Evolutionary conservation across 2,329 filamentous ascomycete species (phyloP).

Genomic region (Xylaria sp.): DNA sequence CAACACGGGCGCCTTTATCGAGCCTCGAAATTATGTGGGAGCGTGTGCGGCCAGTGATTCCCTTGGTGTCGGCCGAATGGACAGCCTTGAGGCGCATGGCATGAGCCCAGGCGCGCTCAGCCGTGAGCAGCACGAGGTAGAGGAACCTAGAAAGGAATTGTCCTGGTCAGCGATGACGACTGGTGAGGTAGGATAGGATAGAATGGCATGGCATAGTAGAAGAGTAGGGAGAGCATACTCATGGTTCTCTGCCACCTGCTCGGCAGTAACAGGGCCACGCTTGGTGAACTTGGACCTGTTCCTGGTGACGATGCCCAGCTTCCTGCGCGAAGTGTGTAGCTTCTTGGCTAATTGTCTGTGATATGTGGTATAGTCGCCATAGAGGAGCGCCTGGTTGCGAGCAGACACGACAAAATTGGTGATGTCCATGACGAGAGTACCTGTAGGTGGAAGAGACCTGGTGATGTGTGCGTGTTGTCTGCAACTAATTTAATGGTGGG

Average conservation of each 20-base stretch:
- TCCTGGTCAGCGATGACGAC: conserved; percentile 10
- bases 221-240: conserved; percentile 65
- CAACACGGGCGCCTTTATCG: conserved; percentile 79
- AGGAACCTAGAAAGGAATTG: conserved; percentile 63
- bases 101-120: conserved; percentile 94
- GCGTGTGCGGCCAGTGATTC: conserved; percentile 80
- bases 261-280: conserved; percentile 76
- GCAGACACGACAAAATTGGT: conserved; percentile 84
- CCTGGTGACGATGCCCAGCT: conserved; percentile 83
- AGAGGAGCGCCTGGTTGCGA: conserved; percentile 83
- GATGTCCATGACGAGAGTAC: conserved; percentile 77
- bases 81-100: conserved; percentile 93
- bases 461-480: not conserved
- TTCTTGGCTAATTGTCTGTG: conserved; percentile 81
- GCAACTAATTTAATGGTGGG: conserved; percentile 3
- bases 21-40: conserved; percentile 91
- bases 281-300: conserved; percentile 87
- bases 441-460: not conserved
- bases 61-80: conserved; percentile 82
- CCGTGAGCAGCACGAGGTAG: conserved; percentile 82
- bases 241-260: conserved; percentile 78
- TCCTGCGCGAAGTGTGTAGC: conserved; percentile 84
- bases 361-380: conserved; percentile 90
- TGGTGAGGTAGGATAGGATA: conserved; percentile 12
- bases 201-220: not conserved